Evolutionary conservation across 176 grass and related monocot species (phyloP), one percentile per base, ranked within the genome.

Genomic region (Rhynchospora tenuis): DNA sequence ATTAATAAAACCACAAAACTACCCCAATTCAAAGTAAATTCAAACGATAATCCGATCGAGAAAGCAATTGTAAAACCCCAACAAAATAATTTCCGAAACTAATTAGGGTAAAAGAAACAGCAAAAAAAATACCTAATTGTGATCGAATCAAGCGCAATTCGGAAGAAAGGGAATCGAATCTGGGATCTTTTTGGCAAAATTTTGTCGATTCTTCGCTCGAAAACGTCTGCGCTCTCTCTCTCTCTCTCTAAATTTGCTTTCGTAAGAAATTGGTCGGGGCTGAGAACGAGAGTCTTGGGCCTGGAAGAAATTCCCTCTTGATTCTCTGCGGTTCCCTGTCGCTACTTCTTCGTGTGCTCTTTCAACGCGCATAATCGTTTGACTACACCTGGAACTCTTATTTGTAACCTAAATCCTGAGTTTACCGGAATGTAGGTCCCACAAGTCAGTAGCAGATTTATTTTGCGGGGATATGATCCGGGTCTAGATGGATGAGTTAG

Each of bases 201-300:
- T 64, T 64, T 46, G 28, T 63, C 58, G 51, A 81, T 60, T 43
- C 9, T 44, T 63, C 29, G 78, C 20, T 81, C 73, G 13, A 81
- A 81, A 45, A 58, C 63, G 59, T 64, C 59, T 64, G 59, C 78
- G 58, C 59, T 81, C 33, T 38, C 78, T 62, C 59, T 81, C 59
- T 81, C 78, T 62, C 33, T 16, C 78, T 81, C 78, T 16, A 23
- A 81, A 46, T 55, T 77, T 56, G 73, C 50, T 77, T 77, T 56
- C 73, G 73, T 56, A 77, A 77, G 73, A 56, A 13, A 55, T 28
- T 50, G 47, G 72, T 77, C 73, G 73, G 24, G 48, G 24, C 73
- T 77, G 50, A 77, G 73, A 56, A 76, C 48, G 73, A 52, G 73
- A 17, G 50, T 50, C 70, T 48, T 73, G 69, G 69, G 13, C 24